These are phyloP conservation scores for Populus deltoides DNA, from an alignment of 345 rosid genomes.

Conservation along the genomic window DNA sequence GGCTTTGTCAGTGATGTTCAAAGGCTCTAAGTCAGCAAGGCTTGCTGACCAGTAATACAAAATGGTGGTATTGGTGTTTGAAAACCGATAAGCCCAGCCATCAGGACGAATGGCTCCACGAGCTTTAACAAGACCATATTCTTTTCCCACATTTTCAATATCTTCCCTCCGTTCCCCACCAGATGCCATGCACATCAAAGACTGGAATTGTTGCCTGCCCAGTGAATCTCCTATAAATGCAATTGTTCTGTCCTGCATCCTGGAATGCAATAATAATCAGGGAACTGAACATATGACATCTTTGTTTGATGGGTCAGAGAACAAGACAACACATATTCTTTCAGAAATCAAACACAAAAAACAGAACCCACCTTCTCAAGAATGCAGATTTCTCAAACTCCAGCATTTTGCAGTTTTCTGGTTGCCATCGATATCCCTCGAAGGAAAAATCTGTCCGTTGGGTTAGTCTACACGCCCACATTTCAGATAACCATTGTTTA, in stretches of 20 bases:
- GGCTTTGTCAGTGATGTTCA: constrained; percentile 27
- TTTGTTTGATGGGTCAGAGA: background rate
- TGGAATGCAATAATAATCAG: constrained; percentile 13
- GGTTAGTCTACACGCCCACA: constrained; percentile 32
- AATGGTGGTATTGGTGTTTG: constrained; percentile 51
- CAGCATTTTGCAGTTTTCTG: constrained; percentile 60
- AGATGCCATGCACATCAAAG: constrained; percentile 57
- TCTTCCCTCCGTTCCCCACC: constrained; percentile 43
- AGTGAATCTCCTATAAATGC: constrained; percentile 59
- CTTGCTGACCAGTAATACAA: constrained; percentile 57
- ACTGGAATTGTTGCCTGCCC: constrained; percentile 61
- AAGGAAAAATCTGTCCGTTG: constrained; percentile 58
- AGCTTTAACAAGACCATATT: constrained; percentile 42
- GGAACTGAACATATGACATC: background rate
- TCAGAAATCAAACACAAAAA: background rate
- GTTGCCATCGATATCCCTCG: constrained; percentile 76
- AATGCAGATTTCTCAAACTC: constrained; percentile 61
- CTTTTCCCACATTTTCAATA: constrained; percentile 44
- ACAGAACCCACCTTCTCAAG: constrained; percentile 47
- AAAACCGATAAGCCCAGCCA: constrained; percentile 58
- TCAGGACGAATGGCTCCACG: constrained; percentile 41
- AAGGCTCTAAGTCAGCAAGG: constrained; percentile 44
- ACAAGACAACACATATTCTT: background rate
- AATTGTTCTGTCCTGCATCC: constrained; percentile 54
- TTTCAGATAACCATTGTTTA: constrained; percentile 32